Evolutionary conservation across 768 basidiomycete genomes (phyloP), one percentile per base, ranked within the genome.

Genomic region (Leccinum subtestaceum): DNA sequence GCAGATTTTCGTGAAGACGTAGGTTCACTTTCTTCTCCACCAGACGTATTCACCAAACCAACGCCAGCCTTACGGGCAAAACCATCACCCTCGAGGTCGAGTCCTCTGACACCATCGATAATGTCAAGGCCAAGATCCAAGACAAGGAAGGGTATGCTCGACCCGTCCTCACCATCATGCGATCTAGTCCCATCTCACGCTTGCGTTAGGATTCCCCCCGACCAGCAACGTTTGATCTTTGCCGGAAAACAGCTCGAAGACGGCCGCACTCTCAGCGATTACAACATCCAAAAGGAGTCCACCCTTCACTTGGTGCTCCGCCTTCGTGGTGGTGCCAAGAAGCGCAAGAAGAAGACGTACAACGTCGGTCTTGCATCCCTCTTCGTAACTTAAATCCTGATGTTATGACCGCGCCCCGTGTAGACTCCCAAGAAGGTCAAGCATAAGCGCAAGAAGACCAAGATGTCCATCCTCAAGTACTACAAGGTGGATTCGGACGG

Each of bases 261-360:
- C 78, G 97, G 97, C 63, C 91, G 95, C 75, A 98, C 91, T 61
- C 88, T 95, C 61, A 89, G 78, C 74, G 93, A 94, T 80, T 95
- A 95, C 78, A 95, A 96, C 82, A 96, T 99, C 73, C 97, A 98
- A 81, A 98, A 98, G 84, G 96, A 98, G 80, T 97, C 95, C 32
- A 98, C 96, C 61, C 90, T 99, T 60, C 96, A 98, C 78, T 77
- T 98, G 65, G 96, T 98, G 65, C 88, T 98, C 68, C 91, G 97
- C 71, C 91, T 99, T 55, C 93, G 95, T 79, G 97, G 97, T 84
- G 97, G 97, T 85, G 94, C 88, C 67, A 98, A 98, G 88, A 98
- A 98, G 87, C 89, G 96, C 77, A 98, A 98, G 88, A 99, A 98
- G 85, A 98, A 98, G 86, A 95, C 93, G 56, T 98, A 98, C 89